phyloP scores from a whole-genome alignment of 2,329 filamentous ascomycete species.

The Penicillium sp. region DNA sequence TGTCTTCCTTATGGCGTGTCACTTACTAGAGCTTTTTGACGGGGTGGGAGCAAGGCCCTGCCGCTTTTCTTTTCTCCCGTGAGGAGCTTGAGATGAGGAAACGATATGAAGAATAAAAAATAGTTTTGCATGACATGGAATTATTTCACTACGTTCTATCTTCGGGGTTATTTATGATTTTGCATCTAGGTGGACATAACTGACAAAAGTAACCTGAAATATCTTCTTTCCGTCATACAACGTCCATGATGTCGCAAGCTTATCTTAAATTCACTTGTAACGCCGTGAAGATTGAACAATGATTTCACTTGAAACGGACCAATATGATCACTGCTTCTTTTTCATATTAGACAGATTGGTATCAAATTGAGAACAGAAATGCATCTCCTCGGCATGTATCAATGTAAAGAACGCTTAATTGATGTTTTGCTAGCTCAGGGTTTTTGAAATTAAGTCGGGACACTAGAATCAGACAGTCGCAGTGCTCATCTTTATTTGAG shows the following conservation, averaged over 20 bases:
- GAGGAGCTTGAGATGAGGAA: conserved; percentile 21
- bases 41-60: conserved; percentile 18
- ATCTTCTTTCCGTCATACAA: too few relatives aligned
- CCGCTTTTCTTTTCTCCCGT: conserved; percentile 14
- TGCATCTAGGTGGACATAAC: neutral
- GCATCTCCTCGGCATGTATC: too few relatives aligned
- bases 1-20: conserved; percentile 26
- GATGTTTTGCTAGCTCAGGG: too few relatives aligned
- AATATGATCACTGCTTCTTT: neutral
- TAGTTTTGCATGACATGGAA: conserved; percentile 34
- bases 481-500: conserved; percentile 51
- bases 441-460: too few relatives aligned
- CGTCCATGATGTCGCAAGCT: too few relatives aligned
- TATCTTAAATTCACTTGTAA: neutral
- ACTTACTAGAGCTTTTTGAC: conserved; percentile 19
- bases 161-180: neutral
- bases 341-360: neutral
- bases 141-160: conserved; percentile 25
- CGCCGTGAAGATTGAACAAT: neutral
- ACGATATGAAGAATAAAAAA: conserved; percentile 27
- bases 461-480: conserved; percentile 22
- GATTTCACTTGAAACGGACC: neutral
- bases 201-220: too few relatives aligned
- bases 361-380: neutral
- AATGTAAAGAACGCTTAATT: too few relatives aligned